These are phyloP conservation scores for Hirschioporus abietinus DNA, from an alignment of 768 basidiomycete species.

Conservation along the genomic window DNA sequence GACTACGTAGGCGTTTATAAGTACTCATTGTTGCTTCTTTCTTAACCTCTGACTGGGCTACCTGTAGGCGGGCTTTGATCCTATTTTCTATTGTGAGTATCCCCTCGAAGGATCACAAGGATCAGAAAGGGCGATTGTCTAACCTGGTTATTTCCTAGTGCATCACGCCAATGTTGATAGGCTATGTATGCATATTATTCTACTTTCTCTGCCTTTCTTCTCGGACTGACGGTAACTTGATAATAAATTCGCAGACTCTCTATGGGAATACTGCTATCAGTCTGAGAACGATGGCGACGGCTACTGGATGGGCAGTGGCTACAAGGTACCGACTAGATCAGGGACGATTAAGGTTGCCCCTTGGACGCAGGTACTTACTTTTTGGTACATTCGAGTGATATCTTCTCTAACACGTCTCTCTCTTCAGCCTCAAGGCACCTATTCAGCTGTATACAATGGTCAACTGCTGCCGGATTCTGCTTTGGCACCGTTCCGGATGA, in stretches of 20 bases:
- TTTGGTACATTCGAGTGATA: background rate
- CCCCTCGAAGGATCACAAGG: background rate
- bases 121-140: background rate
- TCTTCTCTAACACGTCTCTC: background rate
- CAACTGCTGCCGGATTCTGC: slow-evolving; percentile 16
- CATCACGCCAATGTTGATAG: slow-evolving; percentile 53
- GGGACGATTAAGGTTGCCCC: slow-evolving; percentile 11
- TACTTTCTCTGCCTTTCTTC: background rate
- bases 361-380: slow-evolving; percentile 17
- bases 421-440: slow-evolving; percentile 19
- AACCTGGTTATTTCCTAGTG: slow-evolving; percentile 14
- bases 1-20: background rate
- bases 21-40: background rate
- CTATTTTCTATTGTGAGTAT: background rate
- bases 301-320: slow-evolving; percentile 26
- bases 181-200: slow-evolving; percentile 12
- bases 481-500: slow-evolving; percentile 21
- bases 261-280: slow-evolving; percentile 27
- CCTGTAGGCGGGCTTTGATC: background rate
- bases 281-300: background rate
- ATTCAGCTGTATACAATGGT: slow-evolving; percentile 19
- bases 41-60: background rate
- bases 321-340: background rate
- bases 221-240: background rate
- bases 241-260: slow-evolving; percentile 14